Base-by-base conservation (phyloP, 2,329 filamentous ascomycete species). In the Nannizziopsis barbatae region DNA sequence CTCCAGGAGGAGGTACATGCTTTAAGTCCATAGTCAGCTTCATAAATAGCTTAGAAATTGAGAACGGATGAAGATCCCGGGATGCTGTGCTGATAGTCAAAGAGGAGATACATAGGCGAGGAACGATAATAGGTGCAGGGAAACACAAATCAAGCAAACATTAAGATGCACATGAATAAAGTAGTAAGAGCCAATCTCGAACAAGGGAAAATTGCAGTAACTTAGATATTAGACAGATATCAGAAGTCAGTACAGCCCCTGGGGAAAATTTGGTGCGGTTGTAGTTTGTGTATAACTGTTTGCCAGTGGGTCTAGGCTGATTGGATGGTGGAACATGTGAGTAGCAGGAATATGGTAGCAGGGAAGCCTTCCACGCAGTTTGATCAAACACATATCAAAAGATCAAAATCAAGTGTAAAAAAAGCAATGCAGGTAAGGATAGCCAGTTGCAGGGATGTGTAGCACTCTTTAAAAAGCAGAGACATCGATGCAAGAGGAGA, bases 1-100 rank as follows among this genome's bases (percentile, higher is more conserved):
- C 84, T 57, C 92, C 92, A 42, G 92, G 92, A 53, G 88, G 88
- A 44, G 92, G 89, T 39, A 92, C 74, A 70, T 98, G 92, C 88
- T 92, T 60, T 48, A 43, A 47, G 20, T 41, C 45, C 30, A 41
- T 42, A 17, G 38, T 47, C 31, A 47, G 45, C 32, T 42, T 33
- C 15, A 38, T 39, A 15, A 38, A 39, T 12, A 22, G 11, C 35
- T 38, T 27, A 15, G 14, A 14, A 44, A 33, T 5, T 14, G 32
- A 22, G 22, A 6, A 32, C 27, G n/a, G n/a, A 12, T 18, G 27
- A 33, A 40, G 22, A 14, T 6, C 30, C 32, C 39, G 22, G 1
- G 27, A 22, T 14, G 10, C 6, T 27, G 11, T 42, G 20, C 7
- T 11, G 20, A n/a, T 10, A 45, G 36, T n/a, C 12, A 38, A 22